These are phyloP conservation scores for Amanita exitialis DNA, from an alignment of 768 basidiomycete genomes.

Conservation along the genomic window DNA sequence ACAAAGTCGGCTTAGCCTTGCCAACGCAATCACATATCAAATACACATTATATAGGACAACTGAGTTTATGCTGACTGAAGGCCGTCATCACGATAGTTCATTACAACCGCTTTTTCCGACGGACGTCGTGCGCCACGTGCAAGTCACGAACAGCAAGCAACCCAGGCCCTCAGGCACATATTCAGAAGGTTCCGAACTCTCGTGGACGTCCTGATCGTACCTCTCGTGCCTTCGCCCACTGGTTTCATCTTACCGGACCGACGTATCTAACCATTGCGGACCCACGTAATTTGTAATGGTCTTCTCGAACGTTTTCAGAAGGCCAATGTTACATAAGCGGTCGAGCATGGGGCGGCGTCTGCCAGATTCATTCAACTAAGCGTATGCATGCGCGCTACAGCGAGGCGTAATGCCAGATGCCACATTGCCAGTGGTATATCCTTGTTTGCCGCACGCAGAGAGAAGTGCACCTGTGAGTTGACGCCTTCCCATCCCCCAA, in stretches of 20 bases:
- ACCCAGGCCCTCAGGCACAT: slow-evolving; percentile 1
- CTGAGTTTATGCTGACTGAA: too few species aligned
- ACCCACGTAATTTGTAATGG: background rate
- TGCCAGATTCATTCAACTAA: background rate
- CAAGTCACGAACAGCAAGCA: background rate
- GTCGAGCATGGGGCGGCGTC: background rate
- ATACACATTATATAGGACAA: too few species aligned
- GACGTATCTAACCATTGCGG: background rate
- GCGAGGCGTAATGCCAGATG: background rate
- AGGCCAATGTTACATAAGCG: background rate
- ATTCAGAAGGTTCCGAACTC: background rate
- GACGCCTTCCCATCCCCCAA: too few species aligned
- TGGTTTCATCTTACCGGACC: background rate
- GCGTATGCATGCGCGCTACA: background rate
- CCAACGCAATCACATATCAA: too few species aligned
- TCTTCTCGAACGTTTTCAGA: background rate
- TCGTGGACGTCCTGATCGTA: background rate
- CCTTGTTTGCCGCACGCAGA: background rate
- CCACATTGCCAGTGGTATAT: background rate
- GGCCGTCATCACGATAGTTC: too few species aligned
- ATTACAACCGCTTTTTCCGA: too few species aligned
- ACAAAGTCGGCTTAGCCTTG: too few species aligned
- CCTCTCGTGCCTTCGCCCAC: slow-evolving; percentile 3
- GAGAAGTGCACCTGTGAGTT: background rate
- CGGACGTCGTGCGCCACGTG: background rate